Evolutionary conservation across 169 alveolate species (phyloP).

Genomic region (Sarcocystis neurona): DNA sequence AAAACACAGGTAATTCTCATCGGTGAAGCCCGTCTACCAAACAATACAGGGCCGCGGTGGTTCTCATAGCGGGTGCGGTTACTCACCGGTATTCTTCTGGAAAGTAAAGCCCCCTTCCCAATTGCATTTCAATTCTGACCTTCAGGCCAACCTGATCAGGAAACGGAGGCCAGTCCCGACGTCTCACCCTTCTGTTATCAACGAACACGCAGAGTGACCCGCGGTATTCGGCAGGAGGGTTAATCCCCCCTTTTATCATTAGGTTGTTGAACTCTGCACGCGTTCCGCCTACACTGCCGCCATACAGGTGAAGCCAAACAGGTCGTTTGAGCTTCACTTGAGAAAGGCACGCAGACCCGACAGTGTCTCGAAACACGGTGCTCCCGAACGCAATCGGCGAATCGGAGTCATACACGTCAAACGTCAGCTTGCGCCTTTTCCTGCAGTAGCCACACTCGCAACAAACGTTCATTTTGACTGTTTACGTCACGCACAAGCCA

Average conservation of each 20-base stretch:
- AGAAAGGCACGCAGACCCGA: constrained; percentile 32
- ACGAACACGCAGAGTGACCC: constrained; percentile 57
- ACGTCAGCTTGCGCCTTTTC: constrained; percentile 17
- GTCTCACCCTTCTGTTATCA: constrained; percentile 39
- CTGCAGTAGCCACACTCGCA: too few relatives aligned
- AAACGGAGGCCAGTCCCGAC: constrained; percentile 60
- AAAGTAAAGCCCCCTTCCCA: constrained; percentile 55
- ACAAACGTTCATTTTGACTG: too few relatives aligned
- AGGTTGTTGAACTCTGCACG: constrained; percentile 40
- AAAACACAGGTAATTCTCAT: too few relatives aligned
- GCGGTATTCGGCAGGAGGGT: constrained; percentile 56
- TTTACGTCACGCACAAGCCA: too few relatives aligned
- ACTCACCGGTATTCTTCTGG: constrained; percentile 46
- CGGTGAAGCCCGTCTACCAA: neutral
- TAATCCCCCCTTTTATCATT: constrained; percentile 57
- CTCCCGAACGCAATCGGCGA: constrained; percentile 45
- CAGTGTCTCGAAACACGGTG: constrained; percentile 32
- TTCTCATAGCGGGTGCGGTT: neutral
- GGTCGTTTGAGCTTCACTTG: constrained; percentile 37
- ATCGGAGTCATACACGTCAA: constrained; percentile 54
- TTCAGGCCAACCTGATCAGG: constrained; percentile 38
- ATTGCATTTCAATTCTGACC: constrained; percentile 28
- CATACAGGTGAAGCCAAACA: constrained; percentile 56
- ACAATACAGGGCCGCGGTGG: neutral
- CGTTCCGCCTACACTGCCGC: constrained; percentile 41